A percentile compares a stretch with the other conserved stretches of the same genome.
Conservation (phyloP, 176 grass and related monocot genomes). For the Hsuehochloa calcarea region DNA sequence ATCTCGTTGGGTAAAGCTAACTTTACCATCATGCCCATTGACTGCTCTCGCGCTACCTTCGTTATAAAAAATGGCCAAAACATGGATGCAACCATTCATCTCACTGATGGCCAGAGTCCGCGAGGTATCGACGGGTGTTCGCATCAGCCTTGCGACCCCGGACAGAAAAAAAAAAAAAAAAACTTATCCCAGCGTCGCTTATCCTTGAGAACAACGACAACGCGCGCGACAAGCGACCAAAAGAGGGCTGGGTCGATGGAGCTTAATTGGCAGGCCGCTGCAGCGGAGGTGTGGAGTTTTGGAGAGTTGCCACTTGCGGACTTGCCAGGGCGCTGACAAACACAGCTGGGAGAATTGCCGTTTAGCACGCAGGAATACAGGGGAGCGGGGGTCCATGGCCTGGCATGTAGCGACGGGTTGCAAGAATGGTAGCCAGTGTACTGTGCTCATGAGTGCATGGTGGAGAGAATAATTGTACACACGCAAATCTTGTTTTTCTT, state of each 20-base stretch:
- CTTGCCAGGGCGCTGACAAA: not conserved
- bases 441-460: too few species aligned
- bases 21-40: not conserved
- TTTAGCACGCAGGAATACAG: conserved; percentile 12
- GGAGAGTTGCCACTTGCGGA: not conserved
- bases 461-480: not conserved
- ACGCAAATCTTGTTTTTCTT: not conserved
- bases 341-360: conserved; percentile 30
- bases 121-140: not conserved
- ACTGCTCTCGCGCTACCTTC: not conserved
- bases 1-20: conserved; percentile 21
- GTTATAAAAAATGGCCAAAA: not conserved
- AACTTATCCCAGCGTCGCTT: not conserved
- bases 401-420: not conserved
- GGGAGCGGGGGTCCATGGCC: not conserved
- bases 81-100: not conserved
- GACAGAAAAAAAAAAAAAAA: not conserved
- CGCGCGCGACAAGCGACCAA: not conserved
- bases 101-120: not conserved
- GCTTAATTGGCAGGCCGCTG: not conserved
- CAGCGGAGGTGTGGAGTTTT: not conserved
- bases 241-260: not conserved
- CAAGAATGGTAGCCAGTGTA: not conserved
- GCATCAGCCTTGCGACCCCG: not conserved
- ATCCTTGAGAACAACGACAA: not conserved